phyloP scores from a whole-genome alignment of 2,329 filamentous ascomycete species.

The Scedosporium minutisporum region DNA sequence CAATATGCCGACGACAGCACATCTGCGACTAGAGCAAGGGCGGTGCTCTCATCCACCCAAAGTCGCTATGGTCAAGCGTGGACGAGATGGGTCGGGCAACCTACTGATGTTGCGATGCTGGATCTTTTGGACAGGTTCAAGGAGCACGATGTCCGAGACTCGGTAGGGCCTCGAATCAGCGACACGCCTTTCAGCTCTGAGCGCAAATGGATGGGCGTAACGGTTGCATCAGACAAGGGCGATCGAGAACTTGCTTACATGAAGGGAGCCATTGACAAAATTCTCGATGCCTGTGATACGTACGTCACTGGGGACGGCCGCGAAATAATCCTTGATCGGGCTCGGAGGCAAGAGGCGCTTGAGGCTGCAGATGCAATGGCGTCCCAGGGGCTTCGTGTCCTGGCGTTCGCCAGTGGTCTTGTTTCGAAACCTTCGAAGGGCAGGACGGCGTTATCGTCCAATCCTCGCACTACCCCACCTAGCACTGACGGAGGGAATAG shows the following conservation, averaged over 20 bases:
- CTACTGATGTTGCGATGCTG: constrained; percentile 93
- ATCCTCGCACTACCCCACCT: constrained; percentile 42
- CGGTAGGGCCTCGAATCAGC: constrained; percentile 68
- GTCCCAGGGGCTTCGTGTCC: constrained; percentile 75
- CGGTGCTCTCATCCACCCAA: constrained; percentile 78
- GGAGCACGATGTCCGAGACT: constrained; percentile 83
- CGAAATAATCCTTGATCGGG: constrained; percentile 75
- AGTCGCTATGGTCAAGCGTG: constrained; percentile 46
- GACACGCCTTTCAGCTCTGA: constrained; percentile 96
- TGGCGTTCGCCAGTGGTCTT: constrained; percentile 84
- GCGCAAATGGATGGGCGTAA: constrained; percentile 98
- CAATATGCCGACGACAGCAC: constrained; percentile 60
- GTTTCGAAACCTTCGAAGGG: constrained; percentile 38
- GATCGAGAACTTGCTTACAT: constrained; percentile 82
- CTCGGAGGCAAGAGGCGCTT: constrained; percentile 62
- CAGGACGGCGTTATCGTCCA: constrained; percentile 25
- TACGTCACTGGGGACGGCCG: constrained; percentile 80
- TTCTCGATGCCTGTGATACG: constrained; percentile 79
- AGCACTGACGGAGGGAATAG: constrained; percentile 27
- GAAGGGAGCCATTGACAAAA: constrained; percentile 85
- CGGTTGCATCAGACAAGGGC: constrained; percentile 55
- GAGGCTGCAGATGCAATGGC: constrained; percentile 82
- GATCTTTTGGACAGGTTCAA: constrained; percentile 85
- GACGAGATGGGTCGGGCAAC: constrained; percentile 92
- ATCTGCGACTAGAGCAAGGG: constrained; percentile 40